Evolutionary conservation across 768 basidiomycete genomes (phyloP), one percentile per base, ranked within the genome.

Genomic region (Termitomyces sp.): DNA sequence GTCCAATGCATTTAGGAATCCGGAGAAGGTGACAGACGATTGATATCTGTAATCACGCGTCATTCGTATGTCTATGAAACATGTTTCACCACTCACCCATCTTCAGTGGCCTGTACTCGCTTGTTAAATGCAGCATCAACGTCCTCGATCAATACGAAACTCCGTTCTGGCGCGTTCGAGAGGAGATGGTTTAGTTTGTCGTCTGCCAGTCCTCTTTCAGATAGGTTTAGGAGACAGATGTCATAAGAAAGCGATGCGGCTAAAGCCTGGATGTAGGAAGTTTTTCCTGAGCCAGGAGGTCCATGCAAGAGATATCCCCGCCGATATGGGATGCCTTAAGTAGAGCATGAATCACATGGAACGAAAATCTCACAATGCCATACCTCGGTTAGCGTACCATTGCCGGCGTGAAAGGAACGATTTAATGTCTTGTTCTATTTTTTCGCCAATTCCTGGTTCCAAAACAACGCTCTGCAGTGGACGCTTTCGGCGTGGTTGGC

Each of bases 331-430:
- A 99, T 97, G 18, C 96, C 95, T 98, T 58, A 34, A 59, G 34
- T 39, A 48, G 54, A 50, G n/a, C 26, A 46, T 55, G 59, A 43
- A 56, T 39, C 50, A 34, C 46, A 55, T 53, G 32, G 20, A 46
- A 42, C 39, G 50, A 52, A 53, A 59, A 26, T 42, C 6, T 10
- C 48, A 37, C 22, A 36, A 26, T 7, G 6, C 44, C 84, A 63
- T 62, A 88, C 96, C 97, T 83, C 97, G 79, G 67, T 98, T 92
- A 34, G 92, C 92, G 71, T 99, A 99, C 97, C 97, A 99, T 64
- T 87, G 82, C 29, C 90, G 83, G 60, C 97, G 77, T 6, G 77
- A 78, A 60, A 98, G 76, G 71, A 99, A 99, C 5, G 87, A 80
- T 59, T 80, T 83, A 43, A 96, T 74, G 68, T 99, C 97, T 7